Evolutionary conservation across 202 grass and related monocot genomes (phyloP).

Genomic region (Carex sylvatica): DNA sequence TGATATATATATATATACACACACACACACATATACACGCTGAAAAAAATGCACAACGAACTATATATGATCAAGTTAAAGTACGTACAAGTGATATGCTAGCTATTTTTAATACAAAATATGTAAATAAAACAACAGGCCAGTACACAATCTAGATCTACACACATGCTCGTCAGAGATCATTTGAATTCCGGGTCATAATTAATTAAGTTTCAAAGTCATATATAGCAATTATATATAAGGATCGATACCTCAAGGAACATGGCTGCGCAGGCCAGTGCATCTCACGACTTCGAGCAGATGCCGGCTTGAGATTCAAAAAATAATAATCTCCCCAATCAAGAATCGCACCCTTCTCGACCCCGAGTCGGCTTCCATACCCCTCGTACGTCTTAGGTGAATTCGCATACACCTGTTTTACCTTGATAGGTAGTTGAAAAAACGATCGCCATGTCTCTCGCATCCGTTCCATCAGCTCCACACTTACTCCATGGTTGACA

Average conservation of each 20-base stretch:
- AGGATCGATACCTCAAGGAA: conserved; percentile 23
- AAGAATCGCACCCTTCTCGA: conserved; percentile 71
- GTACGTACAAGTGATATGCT: too few relatives aligned
- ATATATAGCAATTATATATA: conserved; percentile 7
- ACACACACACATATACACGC: too few relatives aligned
- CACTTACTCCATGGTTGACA: conserved; percentile 74
- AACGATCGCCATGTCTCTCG: conserved; percentile 68
- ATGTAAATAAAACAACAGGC: neutral
- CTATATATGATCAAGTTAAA: neutral
- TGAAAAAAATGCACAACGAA: neutral
- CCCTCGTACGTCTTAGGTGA: conserved; percentile 78
- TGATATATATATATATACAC: neutral
- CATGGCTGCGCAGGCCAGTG: conserved; percentile 55
- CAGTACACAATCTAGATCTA: neutral
- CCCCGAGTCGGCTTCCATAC: conserved; percentile 83
- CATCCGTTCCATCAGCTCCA: conserved; percentile 50
- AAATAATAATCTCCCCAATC: conserved; percentile 98
- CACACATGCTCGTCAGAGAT: neutral
- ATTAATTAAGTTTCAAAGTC: neutral
- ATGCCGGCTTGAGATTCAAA: conserved; percentile 60
- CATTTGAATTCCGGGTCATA: neutral
- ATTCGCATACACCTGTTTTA: conserved; percentile 69
- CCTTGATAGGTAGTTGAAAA: conserved; percentile 52
- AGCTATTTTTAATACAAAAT: neutral
- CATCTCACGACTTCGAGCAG: conserved; percentile 37